Percentiles rank a stretch among this genome's conserved stretches.
These are phyloP conservation scores for Paraphysoderma sedebokerense DNA, from an alignment of 371 early-diverging fungal genomes.

Conservation along the genomic window DNA sequence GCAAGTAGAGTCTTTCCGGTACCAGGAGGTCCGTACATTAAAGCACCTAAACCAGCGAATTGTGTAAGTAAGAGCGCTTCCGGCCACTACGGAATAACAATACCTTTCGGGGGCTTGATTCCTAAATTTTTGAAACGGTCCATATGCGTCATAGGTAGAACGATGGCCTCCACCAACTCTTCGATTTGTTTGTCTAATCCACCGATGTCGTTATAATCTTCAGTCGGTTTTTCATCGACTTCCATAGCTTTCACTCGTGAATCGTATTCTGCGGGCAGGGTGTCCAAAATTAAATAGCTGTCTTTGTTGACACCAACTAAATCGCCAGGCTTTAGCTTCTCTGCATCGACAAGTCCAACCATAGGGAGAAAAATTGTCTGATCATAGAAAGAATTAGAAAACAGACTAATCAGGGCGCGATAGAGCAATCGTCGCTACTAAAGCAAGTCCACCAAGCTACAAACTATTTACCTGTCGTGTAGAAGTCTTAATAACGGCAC, in stretches of 20 bases:
- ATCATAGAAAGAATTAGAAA: not conserved
- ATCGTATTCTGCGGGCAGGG: slow-evolving; percentile 97
- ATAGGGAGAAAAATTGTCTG: slow-evolving; percentile 94
- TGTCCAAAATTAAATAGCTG: slow-evolving; percentile 95
- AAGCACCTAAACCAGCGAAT: slow-evolving; percentile 30
- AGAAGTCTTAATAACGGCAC: slow-evolving; percentile 95
- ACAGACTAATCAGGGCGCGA: not conserved
- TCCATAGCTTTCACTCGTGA: slow-evolving; percentile 99
- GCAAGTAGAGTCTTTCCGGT: slow-evolving; percentile 68
- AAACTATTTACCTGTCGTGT: slow-evolving; percentile 64
- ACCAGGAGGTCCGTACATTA: slow-evolving; percentile 99
- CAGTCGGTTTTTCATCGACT: slow-evolving; percentile 99
- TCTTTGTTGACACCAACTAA: slow-evolving; percentile 99
- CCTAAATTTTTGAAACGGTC: slow-evolving; percentile 93
- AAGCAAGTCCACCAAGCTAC: too few relatives aligned
- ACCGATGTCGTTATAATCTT: slow-evolving; percentile 98
- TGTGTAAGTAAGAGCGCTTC: too few relatives aligned
- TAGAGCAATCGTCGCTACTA: not conserved
- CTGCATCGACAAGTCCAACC: slow-evolving; percentile 92
- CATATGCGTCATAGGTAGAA: slow-evolving; percentile 94
- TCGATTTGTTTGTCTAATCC: slow-evolving; percentile 98
- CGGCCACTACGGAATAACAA: not conserved
- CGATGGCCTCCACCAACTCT: slow-evolving; percentile 97
- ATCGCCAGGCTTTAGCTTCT: slow-evolving; percentile 92
- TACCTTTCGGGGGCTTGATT: slow-evolving; percentile 95